Evolutionary conservation across 2,329 filamentous ascomycete genomes (phyloP).

Genomic region (Penicillium janthinellum): DNA sequence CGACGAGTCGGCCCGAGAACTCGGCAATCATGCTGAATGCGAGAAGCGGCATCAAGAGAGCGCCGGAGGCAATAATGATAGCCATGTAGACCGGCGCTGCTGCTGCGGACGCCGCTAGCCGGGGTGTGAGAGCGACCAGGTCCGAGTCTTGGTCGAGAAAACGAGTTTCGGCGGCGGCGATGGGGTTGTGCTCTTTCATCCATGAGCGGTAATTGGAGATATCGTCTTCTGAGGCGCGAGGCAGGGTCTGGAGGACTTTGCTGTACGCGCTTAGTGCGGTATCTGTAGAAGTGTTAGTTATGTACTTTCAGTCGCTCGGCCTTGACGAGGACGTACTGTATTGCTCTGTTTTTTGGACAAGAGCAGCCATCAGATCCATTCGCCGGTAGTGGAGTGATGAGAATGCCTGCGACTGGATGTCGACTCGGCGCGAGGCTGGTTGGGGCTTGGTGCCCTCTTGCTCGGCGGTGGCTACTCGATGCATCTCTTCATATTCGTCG

Average conservation of each 20-base stretch:
- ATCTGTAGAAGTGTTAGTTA: conserved; percentile 30
- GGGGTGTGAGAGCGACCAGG: conserved; percentile 39
- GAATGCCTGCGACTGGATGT: conserved; percentile 52
- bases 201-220: conserved; percentile 56
- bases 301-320: neutral
- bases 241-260: conserved; percentile 49
- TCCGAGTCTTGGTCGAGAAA: conserved; percentile 57
- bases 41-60: conserved; percentile 60
- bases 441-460: conserved; percentile 35
- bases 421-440: conserved; percentile 45
- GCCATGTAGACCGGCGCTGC: conserved; percentile 38
- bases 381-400: conserved; percentile 57
- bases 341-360: conserved; percentile 62
- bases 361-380: conserved; percentile 55
- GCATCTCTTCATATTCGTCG: conserved; percentile 60
- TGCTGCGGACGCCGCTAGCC: conserved; percentile 16
- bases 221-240: conserved; percentile 50
- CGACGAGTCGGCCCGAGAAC: conserved; percentile 59
- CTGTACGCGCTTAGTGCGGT: conserved; percentile 50
- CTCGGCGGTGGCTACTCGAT: conserved; percentile 35
- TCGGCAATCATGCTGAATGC: conserved; percentile 60
- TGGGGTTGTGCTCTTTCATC: conserved; percentile 54
- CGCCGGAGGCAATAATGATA: conserved; percentile 52
- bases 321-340: conserved; percentile 54
- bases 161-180: conserved; percentile 53